Percentiles rank a stretch among this genome's conserved stretches.
Evolutionary conservation across 2,329 filamentous ascomycete species (phyloP).

Genomic region (Botrytis cinerea): DNA sequence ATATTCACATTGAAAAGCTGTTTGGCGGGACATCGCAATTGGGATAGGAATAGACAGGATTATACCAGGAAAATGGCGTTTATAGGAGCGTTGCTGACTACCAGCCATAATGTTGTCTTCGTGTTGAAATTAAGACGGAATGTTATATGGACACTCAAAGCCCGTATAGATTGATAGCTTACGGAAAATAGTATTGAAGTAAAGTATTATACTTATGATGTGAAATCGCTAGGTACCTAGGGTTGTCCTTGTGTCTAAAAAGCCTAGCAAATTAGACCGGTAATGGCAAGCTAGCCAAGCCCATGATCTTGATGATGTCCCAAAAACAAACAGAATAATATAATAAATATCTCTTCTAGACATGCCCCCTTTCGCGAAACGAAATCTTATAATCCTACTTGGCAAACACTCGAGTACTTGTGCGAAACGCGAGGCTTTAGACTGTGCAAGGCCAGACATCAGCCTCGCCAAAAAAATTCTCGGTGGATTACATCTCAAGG

Average conservation of each 20-base stretch:
- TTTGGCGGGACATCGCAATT: background rate
- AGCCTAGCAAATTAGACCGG: background rate
- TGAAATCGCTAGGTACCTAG: background rate
- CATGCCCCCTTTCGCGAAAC: background rate
- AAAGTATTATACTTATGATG: background rate
- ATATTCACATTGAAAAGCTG: background rate
- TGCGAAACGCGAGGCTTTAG: background rate
- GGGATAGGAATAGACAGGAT: slow-evolving; percentile 1
- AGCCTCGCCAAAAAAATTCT: slow-evolving; percentile 25
- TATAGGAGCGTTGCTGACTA: background rate
- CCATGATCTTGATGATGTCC: background rate
- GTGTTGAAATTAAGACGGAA: background rate
- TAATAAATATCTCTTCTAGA: background rate
- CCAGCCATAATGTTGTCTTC: background rate
- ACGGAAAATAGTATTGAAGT: background rate
- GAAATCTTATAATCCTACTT: background rate
- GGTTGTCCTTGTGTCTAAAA: background rate
- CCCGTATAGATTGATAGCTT: background rate
- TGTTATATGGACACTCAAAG: background rate
- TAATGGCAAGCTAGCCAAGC: background rate
- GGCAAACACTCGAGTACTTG: background rate
- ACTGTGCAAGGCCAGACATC: slow-evolving; percentile 15
- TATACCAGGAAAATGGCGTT: slow-evolving; percentile 1
- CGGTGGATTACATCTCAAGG: background rate
- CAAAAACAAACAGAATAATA: background rate